Conservation (phyloP, 2,329 filamentous ascomycete species). For the Monosporascus sp. region DNA sequence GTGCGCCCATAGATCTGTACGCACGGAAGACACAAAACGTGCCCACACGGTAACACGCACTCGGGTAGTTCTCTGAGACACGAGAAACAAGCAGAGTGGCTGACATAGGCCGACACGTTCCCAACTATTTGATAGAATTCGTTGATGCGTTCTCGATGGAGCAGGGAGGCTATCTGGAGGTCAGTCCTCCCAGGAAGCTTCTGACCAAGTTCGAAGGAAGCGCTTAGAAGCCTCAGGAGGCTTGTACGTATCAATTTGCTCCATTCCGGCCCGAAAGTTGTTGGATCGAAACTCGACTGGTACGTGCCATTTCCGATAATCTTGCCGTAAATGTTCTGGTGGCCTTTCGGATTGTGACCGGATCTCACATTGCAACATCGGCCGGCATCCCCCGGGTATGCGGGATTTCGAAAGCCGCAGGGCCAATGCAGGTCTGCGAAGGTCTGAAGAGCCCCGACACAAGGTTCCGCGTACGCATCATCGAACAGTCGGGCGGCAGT, state of each 20-base stretch:
- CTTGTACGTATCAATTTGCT: conserved; percentile 22
- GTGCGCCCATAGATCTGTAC: conserved; percentile 24
- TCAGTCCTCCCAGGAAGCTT: conserved; percentile 23
- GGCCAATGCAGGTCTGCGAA: conserved; percentile 28
- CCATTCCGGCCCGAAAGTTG: conserved; percentile 21
- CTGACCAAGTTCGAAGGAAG: conserved; percentile 21
- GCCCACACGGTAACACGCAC: conserved; percentile 26
- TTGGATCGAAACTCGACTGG: conserved; percentile 20
- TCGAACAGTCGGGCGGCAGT: conserved; percentile 26
- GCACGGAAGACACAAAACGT: conserved; percentile 25
- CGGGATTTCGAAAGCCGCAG: conserved; percentile 20
- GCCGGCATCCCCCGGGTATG: conserved; percentile 19
- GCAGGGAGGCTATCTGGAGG: conserved; percentile 22
- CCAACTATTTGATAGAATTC: conserved; percentile 26
- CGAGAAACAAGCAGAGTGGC: conserved; percentile 27
- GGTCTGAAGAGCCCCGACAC: conserved; percentile 22
- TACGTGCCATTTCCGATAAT: conserved; percentile 29
- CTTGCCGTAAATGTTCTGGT: conserved; percentile 27
- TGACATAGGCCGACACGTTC: conserved; percentile 20
- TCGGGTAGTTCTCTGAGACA: conserved; percentile 27
- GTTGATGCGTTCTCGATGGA: conserved; percentile 26
- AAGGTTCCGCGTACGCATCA: conserved; percentile 25
- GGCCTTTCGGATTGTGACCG: conserved; percentile 27
- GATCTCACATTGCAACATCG: conserved; percentile 26
- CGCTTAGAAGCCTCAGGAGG: conserved; percentile 22